Percentiles rank a stretch among this genome's conserved stretches.
These are phyloP conservation scores for Penicillium atrosanguineum DNA, from an alignment of 495 filamentous ascomycete genomes.

Conservation along the genomic window DNA sequence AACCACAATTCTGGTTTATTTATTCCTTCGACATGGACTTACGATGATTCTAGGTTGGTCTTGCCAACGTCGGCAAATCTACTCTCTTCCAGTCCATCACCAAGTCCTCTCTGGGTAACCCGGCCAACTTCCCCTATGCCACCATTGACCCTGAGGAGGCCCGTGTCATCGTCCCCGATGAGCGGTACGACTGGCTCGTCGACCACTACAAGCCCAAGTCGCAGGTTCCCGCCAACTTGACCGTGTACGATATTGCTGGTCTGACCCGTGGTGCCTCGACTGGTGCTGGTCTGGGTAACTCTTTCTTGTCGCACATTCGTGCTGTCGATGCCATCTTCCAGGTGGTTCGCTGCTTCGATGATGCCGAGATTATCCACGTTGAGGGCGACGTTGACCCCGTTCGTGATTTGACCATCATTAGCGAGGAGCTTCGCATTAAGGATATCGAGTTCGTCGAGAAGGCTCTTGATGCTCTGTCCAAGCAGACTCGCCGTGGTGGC, in stretches of 20 bases:
- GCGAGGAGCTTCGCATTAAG: constrained; percentile 93
- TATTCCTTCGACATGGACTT: constrained; percentile 4
- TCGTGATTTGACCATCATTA: constrained; percentile 94
- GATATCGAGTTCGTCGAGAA: constrained; percentile 99
- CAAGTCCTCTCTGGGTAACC: constrained; percentile 95
- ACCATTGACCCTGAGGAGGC: constrained; percentile 99
- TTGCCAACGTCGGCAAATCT: constrained; percentile 99
- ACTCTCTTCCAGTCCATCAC: constrained; percentile 99
- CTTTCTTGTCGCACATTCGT: constrained; percentile 97
- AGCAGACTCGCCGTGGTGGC: constrained; percentile 90
- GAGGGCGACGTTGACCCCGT: constrained; percentile 97
- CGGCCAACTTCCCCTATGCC: constrained; percentile 98
- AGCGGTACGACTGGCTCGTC: constrained; percentile 92
- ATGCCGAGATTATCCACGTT: constrained; percentile 99
- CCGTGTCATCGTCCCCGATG: constrained; percentile 95
- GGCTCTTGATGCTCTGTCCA: constrained; percentile 80
- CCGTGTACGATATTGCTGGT: constrained; percentile 98
- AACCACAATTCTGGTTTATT: constrained; percentile 7
- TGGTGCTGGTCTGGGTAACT: constrained; percentile 95
- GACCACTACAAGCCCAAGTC: constrained; percentile 98
- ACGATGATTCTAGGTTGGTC: constrained; percentile 70
- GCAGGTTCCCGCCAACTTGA: constrained; percentile 90
- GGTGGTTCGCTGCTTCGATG: constrained; percentile 97
- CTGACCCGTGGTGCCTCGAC: constrained; percentile 95
- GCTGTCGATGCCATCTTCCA: constrained; percentile 99